phyloP scores from a whole-genome alignment of 352 stramenopile species.

The Pythium myriotylum region DNA sequence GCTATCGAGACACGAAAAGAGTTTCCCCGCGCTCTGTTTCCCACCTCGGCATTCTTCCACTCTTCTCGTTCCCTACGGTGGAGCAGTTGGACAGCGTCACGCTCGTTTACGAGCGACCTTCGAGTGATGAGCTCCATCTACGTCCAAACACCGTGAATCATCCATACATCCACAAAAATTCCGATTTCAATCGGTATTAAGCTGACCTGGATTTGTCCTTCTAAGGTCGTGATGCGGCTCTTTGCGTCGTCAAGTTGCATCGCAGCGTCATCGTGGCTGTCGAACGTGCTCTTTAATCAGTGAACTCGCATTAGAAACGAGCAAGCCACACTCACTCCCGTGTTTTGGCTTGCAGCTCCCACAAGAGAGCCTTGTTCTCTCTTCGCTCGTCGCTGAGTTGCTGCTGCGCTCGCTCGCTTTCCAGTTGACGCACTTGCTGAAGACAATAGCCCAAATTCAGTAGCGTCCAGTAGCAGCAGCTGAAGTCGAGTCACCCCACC shows the following conservation, averaged over 20 bases:
- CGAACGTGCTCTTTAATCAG: not conserved
- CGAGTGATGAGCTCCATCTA: constrained; percentile 56
- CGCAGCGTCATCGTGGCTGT: constrained; percentile 36
- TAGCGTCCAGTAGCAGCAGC: no score
- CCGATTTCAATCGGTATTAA: not conserved
- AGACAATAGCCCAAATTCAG: not conserved
- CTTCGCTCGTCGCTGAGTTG: constrained; percentile 38
- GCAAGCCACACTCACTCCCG: constrained; percentile 29
- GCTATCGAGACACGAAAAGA: not conserved
- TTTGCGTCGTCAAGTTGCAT: constrained; percentile 41
- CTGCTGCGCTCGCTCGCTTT: constrained; percentile 34
- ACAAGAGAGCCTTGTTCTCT: constrained; percentile 35
- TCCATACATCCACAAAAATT: no score
- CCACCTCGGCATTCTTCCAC: constrained; percentile 47
- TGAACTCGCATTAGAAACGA: not conserved
- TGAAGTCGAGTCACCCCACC: constrained; percentile 4
- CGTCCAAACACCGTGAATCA: not conserved
- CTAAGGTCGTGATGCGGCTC: constrained; percentile 41
- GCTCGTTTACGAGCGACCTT: constrained; percentile 47
- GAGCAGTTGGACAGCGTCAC: constrained; percentile 44
- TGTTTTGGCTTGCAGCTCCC: constrained; percentile 38
- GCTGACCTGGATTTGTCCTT: constrained; percentile 53
- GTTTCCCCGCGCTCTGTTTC: not conserved
- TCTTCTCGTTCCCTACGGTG: constrained; percentile 41
- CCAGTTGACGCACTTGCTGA: constrained; percentile 37